A percentile compares a stretch with the other conserved stretches of the same genome.
Evolutionary conservation across 192 early-diverging fungal species (phyloP).

Genomic region (Linnemannia hyalina): DNA sequence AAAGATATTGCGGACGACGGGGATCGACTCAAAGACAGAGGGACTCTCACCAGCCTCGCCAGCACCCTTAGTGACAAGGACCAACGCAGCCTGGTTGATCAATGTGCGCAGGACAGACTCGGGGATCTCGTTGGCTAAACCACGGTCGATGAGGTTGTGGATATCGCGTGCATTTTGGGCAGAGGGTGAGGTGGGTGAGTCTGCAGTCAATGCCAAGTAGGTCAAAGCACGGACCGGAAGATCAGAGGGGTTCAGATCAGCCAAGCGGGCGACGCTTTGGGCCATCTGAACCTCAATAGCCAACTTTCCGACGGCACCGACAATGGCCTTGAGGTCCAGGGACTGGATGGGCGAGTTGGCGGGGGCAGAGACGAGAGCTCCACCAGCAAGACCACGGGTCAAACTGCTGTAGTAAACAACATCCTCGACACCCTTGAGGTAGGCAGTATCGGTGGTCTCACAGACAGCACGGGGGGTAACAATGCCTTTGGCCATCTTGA

Average conservation of each 20-base stretch:
- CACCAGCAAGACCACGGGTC: conserved; percentile 37
- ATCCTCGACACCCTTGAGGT: conserved; percentile 49
- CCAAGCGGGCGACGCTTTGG: conserved; percentile 51
- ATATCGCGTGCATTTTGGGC: conserved; percentile 53
- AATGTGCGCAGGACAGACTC: conserved; percentile 23
- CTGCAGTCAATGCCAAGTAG: conserved; percentile 47
- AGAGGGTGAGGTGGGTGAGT: conserved; percentile 18
- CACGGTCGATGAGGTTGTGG: conserved; percentile 36
- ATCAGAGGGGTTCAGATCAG: conserved; percentile 32
- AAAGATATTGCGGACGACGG: conserved; percentile 44
- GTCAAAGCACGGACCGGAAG: conserved; percentile 48
- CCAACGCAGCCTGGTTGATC: conserved; percentile 27
- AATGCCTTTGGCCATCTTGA: conserved; percentile 29
- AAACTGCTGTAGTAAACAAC: conserved; percentile 44
- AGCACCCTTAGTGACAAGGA: conserved; percentile 37
- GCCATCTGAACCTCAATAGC: conserved; percentile 57
- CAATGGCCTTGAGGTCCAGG: conserved; percentile 20
- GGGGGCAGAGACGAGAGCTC: conserved; percentile 27
- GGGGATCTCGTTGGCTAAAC: conserved; percentile 39
- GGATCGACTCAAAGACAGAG: conserved; percentile 23
- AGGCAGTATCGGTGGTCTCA: conserved; percentile 48
- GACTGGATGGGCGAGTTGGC: conserved; percentile 21
- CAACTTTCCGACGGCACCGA: conserved; percentile 32
- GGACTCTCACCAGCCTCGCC: neutral
- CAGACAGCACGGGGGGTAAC: conserved; percentile 26